These are phyloP conservation scores for Fraxinus angustifolia DNA, from an alignment of 305 asterid species.

Conservation along the genomic window DNA sequence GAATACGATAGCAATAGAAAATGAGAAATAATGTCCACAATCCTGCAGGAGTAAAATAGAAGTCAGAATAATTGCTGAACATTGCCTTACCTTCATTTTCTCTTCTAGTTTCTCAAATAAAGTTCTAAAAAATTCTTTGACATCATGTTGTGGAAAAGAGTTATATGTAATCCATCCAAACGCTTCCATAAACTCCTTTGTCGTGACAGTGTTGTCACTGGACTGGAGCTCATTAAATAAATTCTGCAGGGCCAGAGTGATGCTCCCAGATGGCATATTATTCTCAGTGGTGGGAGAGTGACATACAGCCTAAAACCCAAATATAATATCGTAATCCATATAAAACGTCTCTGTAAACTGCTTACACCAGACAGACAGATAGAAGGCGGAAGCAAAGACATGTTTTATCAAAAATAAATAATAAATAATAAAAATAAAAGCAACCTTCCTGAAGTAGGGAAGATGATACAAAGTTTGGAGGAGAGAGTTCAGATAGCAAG, in stretches of 20 bases:
- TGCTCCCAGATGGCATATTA: slow-evolving; percentile 55
- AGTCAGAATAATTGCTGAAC: neutral
- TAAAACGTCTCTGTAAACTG: slow-evolving; percentile 15
- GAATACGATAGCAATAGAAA: slow-evolving; percentile 44
- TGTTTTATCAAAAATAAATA: neutral
- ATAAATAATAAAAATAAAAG: neutral
- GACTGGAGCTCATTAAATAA: slow-evolving; percentile 59
- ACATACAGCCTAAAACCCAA: slow-evolving; percentile 50
- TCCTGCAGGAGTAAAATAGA: slow-evolving; percentile 7
- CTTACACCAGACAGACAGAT: neutral
- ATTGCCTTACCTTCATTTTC: slow-evolving; percentile 48
- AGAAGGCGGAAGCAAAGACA: slow-evolving; percentile 20
- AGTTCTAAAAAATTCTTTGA: slow-evolving; percentile 56
- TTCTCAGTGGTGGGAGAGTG: slow-evolving; percentile 51
- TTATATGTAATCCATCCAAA: slow-evolving; percentile 66
- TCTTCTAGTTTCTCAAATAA: slow-evolving; percentile 61
- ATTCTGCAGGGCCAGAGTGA: slow-evolving; percentile 61
- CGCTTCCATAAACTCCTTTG: slow-evolving; percentile 60
- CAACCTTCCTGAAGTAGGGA: slow-evolving; percentile 63
- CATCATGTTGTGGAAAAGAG: slow-evolving; percentile 60
- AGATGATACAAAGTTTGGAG: slow-evolving; percentile 58
- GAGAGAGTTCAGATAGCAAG: slow-evolving; percentile 66
- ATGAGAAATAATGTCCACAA: slow-evolving; percentile 27
- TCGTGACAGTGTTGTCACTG: slow-evolving; percentile 43
- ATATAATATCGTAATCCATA: slow-evolving; percentile 23